Conservation (phyloP, 164 flowering plant genomes). For the Amborella trichopoda region DNA sequence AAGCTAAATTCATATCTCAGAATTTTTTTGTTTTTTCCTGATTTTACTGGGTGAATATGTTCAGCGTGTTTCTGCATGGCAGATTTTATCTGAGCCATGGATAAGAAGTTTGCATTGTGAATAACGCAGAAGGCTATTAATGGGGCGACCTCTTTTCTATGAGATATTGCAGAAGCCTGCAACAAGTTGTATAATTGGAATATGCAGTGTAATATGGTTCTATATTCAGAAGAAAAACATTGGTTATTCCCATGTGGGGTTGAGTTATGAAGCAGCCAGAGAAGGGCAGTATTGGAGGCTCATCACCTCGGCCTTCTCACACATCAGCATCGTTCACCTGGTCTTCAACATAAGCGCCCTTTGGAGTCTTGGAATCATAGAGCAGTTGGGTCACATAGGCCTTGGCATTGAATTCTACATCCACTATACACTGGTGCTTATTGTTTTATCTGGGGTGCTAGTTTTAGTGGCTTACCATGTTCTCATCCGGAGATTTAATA, state of each 20-base stretch:
- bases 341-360: constrained; percentile 98
- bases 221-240: constrained; percentile 82
- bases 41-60: too few species aligned
- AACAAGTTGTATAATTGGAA: constrained; percentile 70
- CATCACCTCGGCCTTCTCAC: constrained; percentile 85
- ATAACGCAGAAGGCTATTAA: constrained; percentile 7
- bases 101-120: neutral
- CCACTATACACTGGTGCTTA: constrained; percentile 74
- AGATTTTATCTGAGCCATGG: too few species aligned
- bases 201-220: constrained; percentile 82
- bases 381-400: constrained; percentile 60
- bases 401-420: constrained; percentile 73
- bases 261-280: constrained; percentile 77
- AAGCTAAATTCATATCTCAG: too few species aligned
- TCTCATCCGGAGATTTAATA: constrained; percentile 60
- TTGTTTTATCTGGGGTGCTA: constrained; percentile 59
- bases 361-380: constrained; percentile 90
- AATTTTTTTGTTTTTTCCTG: too few species aligned
- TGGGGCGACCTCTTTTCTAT: constrained; percentile 79
- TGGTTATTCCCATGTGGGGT: constrained; percentile 81
- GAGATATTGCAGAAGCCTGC: constrained; percentile 93
- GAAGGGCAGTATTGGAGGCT: constrained; percentile 96
- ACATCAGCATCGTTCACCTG: constrained; percentile 82
- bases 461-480: constrained; percentile 70
- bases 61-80: too few species aligned